Evolutionary conservation across 2,329 filamentous ascomycete genomes (phyloP).

Genomic region (Colletotrichum endophyticum): DNA sequence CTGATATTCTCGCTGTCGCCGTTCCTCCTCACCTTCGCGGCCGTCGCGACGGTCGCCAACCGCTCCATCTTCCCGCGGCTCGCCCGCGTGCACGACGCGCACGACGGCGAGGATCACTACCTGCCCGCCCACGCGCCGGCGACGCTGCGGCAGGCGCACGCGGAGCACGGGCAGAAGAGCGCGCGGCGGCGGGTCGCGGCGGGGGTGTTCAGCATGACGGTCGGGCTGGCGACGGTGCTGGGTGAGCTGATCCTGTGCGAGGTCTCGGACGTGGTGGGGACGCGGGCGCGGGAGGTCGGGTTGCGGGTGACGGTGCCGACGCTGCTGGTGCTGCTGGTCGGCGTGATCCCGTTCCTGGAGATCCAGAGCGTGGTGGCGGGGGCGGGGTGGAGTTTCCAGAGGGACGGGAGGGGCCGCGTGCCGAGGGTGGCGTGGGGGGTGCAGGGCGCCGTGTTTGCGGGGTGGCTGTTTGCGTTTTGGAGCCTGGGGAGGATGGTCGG

Average conservation of each 20-base stretch:
- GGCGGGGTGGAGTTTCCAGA: conserved; percentile 67
- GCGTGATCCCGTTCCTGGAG: conserved; percentile 80
- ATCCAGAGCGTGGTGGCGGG: conserved; percentile 68
- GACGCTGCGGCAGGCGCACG: conserved; percentile 62
- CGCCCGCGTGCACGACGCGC: conserved; percentile 54
- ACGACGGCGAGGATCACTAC: conserved; percentile 65
- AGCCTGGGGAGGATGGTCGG: conserved; percentile 68
- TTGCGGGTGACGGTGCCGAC: conserved; percentile 73
- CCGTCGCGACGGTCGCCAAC: conserved; percentile 66
- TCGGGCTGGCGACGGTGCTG: conserved; percentile 78
- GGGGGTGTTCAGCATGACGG: conserved; percentile 75
- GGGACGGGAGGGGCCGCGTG: conserved; percentile 59
- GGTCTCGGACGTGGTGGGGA: conserved; percentile 76
- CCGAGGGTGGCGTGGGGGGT: conserved; percentile 68
- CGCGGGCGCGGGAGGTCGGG: conserved; percentile 69
- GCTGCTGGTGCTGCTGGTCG: conserved; percentile 73
- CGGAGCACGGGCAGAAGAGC: conserved; percentile 60
- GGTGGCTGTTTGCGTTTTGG: conserved; percentile 81
- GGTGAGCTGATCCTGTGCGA: conserved; percentile 85
- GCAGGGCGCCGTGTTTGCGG: conserved; percentile 64
- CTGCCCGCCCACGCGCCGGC: conserved; percentile 67
- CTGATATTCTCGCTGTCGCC: conserved; percentile 68
- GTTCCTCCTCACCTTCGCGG: conserved; percentile 72
- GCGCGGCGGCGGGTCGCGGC: conserved; percentile 58
- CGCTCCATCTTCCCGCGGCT: conserved; percentile 77